Evolutionary conservation across 176 grass and related monocot genomes (phyloP).

Genomic region (Saccharum officinarum): DNA sequence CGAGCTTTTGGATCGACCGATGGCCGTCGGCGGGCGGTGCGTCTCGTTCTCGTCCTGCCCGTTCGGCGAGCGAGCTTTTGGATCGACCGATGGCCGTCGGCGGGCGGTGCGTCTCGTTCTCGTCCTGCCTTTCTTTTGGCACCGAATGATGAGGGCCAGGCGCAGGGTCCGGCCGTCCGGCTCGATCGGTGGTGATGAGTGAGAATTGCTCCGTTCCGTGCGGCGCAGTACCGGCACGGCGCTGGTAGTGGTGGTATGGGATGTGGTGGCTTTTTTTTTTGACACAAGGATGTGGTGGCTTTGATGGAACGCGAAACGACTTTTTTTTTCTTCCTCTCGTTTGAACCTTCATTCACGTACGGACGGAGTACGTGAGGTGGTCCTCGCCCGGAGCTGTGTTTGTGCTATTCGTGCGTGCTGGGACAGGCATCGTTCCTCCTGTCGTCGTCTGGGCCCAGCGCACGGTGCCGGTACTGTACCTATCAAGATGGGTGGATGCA

Average conservation of each 20-base stretch:
- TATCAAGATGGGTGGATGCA: neutral
- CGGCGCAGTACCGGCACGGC: neutral
- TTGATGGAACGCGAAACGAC: neutral
- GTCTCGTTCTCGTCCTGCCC: too few species aligned
- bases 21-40: too few species aligned
- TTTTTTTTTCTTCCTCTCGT: neutral
- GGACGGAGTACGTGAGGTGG: neutral
- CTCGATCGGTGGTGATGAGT: neutral
- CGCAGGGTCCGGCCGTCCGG: neutral
- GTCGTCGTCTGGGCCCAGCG: neutral
- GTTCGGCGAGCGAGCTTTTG: neutral
- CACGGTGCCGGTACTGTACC: neutral
- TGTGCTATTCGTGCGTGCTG: constrained; percentile 13
- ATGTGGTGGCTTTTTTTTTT: too few species aligned
- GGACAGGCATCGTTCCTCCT: neutral
- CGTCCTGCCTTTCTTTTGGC: neutral
- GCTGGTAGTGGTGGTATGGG: neutral
- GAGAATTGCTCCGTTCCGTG: neutral
- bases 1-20: too few species aligned
- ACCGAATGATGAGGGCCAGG: neutral
- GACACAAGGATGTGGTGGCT: too few species aligned
- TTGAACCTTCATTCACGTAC: neutral
- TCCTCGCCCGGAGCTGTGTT: neutral
- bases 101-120: neutral
- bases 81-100: neutral